Conservation (phyloP, 345 rosid species). For the Citrus sinensis region DVS_A1.0 CM039167.1:1967501-1968000, state of each 20-base stretch:
- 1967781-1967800: constrained; percentile 74
- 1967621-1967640: constrained; percentile 24
- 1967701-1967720: constrained; percentile 92
- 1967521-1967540: not conserved
- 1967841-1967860: constrained; percentile 56
- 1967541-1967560: not conserved
- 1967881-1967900: constrained; percentile 84
- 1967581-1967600: not conserved
- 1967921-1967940: constrained; percentile 89
- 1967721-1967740: constrained; percentile 86
- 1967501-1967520: not conserved
- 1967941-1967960: constrained; percentile 86
- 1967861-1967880: constrained; percentile 82
- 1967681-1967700: constrained; percentile 78
- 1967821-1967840: constrained; percentile 74
- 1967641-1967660: constrained; percentile 82
- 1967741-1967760: constrained; percentile 59
- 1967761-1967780: constrained; percentile 80
- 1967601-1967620: too few species aligned
- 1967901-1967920: constrained; percentile 67
- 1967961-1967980: constrained; percentile 78
- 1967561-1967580: not conserved
- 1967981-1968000: constrained; percentile 87
- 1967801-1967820: constrained; percentile 78
- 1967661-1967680: constrained; percentile 71